Percentiles rank a stretch among this genome's conserved stretches.
phyloP scores from a whole-genome alignment of 164 flowering plant species.

The Nymphaea thermarum region DNA sequence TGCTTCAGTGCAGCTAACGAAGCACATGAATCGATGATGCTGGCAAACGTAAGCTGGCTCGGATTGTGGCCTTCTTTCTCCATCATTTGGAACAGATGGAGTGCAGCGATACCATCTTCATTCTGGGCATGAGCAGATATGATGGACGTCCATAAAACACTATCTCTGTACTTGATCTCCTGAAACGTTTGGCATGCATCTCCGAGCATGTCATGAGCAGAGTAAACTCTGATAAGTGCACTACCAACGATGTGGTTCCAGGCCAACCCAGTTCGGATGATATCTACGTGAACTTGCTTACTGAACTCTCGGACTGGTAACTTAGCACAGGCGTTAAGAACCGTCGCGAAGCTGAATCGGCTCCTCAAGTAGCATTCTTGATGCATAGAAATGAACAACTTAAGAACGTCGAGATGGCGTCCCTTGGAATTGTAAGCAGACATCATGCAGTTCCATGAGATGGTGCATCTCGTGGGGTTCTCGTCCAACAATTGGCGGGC shows the following conservation, averaged over 20 bases:
- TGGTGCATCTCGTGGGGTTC: constrained; percentile 22
- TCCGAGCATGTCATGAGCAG: constrained; percentile 52
- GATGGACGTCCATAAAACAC: constrained; percentile 67
- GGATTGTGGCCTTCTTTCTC: constrained; percentile 7
- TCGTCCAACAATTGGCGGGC: constrained; percentile 49
- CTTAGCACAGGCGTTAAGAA: constrained; percentile 74
- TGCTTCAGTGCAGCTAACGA: constrained; percentile 11
- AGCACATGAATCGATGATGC: constrained; percentile 10
- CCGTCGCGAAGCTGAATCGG: constrained; percentile 33
- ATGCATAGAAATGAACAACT: constrained; percentile 61
- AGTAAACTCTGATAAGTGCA: constrained; percentile 69
- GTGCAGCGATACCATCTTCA: constrained; percentile 30
- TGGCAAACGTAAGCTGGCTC: constrained; percentile 14
- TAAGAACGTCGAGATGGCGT: constrained; percentile 37
- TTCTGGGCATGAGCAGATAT: constrained; percentile 84
- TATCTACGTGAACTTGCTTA: constrained; percentile 68
- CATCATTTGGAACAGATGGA: constrained; percentile 13
- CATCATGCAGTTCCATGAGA: constrained; percentile 75
- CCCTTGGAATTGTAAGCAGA: constrained; percentile 58
- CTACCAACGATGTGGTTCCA: constrained; percentile 59
- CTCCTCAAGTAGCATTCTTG: constrained; percentile 52
- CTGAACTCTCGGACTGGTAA: constrained; percentile 58
- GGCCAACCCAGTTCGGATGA: constrained; percentile 35
- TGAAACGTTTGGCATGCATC: constrained; percentile 44
- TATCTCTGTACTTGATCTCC: constrained; percentile 34